These are phyloP conservation scores for Sugiyamaella americana DNA, from an alignment of 805 yeast species.

Conservation along the genomic window DNA sequence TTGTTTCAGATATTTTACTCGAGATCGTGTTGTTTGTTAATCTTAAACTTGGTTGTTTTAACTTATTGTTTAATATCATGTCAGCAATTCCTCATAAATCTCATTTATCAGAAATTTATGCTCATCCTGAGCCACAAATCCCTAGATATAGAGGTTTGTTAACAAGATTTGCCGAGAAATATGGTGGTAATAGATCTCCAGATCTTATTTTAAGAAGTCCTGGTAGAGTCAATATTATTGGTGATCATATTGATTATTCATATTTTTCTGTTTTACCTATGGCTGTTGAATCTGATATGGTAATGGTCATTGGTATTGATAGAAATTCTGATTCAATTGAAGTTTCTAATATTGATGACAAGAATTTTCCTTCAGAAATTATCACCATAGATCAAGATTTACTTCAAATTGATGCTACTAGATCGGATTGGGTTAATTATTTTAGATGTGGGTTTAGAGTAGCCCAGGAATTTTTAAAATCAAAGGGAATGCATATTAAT, in stretches of 20 bases:
- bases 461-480: conserved; percentile 45
- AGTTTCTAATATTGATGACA: conserved; percentile 33
- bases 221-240: conserved; percentile 70
- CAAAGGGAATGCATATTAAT: conserved; percentile 17
- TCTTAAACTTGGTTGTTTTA: too few relatives aligned
- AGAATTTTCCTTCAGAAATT: conserved; percentile 20
- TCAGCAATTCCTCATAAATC: conserved; percentile 11
- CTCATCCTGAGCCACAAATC: conserved; percentile 17
- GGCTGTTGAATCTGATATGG: conserved; percentile 61
- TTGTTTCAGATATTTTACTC: too few relatives aligned
- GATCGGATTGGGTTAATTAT: conserved; percentile 60
- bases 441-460: conserved; percentile 60
- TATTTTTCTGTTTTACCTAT: conserved; percentile 63
- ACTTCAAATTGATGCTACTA: conserved; percentile 43
- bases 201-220: conserved; percentile 57
- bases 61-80: conserved; percentile 3
- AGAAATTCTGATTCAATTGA: conserved; percentile 18
- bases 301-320: conserved; percentile 37
- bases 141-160: conserved; percentile 17
- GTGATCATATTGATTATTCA: conserved; percentile 70
- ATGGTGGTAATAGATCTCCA: conserved; percentile 25
- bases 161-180: conserved; percentile 17
- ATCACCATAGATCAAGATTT: conserved; percentile 18
- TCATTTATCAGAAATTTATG: conserved; percentile 19
- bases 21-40: too few relatives aligned